Evolutionary conservation across 768 basidiomycete genomes (phyloP), one percentile per base, ranked within the genome.

Genomic region (Leccinum variicolor): DNA sequence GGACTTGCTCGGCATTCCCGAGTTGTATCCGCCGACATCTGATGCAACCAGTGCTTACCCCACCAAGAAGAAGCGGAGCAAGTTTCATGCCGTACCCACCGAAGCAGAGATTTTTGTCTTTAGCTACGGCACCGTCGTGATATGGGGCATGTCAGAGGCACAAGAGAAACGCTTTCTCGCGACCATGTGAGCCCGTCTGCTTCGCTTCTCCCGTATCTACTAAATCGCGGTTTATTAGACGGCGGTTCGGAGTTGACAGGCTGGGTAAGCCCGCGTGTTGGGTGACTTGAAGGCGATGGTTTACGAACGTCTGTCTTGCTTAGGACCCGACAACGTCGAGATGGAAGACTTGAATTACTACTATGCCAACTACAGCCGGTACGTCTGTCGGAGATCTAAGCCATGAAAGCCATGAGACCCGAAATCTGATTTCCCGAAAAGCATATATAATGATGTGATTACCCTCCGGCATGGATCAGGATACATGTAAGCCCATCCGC

Each of bases 281-380:
- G n/a, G 43, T 60, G 14, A 23, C 46, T 15, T 57, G 46, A n/a
- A 48, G 48, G 26, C 29, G 34, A 50, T 34, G 50, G 43, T 29
- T 54, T 62, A 47, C 21, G 45, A 57, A 28, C 41, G 19, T 47
- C 19, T 52, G 21, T 50, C 21, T 52, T 54, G 52, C 54, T n/a
- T 60, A 93, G 92, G 87, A 34, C 78, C 89, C n/a, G 89, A 95
- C 31, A 89, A 90, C 61, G 79, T 94, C 26, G 94, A 98, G 73
- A 94, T 92, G 90, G 95, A 98, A 77, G 95, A 98, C 68, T 77
- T 98, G 33, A 96, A 96, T 74, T 97, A 87, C 72, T 98, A 98
- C 67, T 95, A 95, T 69, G 95, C 95, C 7, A 94, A 94, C 66
- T 98, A 98, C 69, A 95, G 93, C 70, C 85, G 95, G 92, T 90